Evolutionary conservation across 345 rosid species (phyloP).

Genomic region (Gossypium bickii): DNA sequence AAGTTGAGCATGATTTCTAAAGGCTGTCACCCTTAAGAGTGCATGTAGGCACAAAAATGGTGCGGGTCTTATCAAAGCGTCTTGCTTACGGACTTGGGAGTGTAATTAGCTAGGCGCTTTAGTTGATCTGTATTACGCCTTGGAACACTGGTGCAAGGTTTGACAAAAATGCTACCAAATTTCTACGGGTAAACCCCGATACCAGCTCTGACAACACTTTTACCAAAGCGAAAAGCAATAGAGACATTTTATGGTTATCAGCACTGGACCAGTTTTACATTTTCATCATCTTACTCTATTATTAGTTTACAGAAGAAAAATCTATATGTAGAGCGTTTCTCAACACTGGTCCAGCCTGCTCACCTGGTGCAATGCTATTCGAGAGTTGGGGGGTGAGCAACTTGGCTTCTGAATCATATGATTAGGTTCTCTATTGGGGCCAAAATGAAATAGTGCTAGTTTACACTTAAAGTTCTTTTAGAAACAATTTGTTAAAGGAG

Average conservation of each 20-base stretch:
- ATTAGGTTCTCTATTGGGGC: background rate
- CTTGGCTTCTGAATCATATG: background rate
- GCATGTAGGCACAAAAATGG: background rate
- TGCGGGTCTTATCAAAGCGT: background rate
- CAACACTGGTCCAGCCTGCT: background rate
- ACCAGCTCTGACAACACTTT: background rate
- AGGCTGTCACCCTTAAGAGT: background rate
- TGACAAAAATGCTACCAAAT: background rate
- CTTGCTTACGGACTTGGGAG: background rate
- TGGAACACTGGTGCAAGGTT: background rate
- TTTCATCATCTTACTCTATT: background rate
- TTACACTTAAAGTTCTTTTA: background rate
- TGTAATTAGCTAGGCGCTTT: background rate
- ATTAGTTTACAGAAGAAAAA: background rate
- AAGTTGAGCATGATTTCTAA: background rate
- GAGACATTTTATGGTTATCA: background rate
- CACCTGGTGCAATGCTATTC: background rate
- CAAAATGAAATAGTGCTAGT: background rate
- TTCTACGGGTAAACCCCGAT: background rate
- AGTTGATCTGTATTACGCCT: background rate
- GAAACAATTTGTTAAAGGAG: background rate
- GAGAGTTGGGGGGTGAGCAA: background rate
- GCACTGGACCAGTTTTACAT: conserved; percentile 9
- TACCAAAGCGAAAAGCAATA: background rate
- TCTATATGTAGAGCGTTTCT: background rate